Evolutionary conservation across 108 stramenopile genomes (phyloP), one percentile per base, ranked within the genome.

Genomic region (Schizochytrium sp.): DNA sequence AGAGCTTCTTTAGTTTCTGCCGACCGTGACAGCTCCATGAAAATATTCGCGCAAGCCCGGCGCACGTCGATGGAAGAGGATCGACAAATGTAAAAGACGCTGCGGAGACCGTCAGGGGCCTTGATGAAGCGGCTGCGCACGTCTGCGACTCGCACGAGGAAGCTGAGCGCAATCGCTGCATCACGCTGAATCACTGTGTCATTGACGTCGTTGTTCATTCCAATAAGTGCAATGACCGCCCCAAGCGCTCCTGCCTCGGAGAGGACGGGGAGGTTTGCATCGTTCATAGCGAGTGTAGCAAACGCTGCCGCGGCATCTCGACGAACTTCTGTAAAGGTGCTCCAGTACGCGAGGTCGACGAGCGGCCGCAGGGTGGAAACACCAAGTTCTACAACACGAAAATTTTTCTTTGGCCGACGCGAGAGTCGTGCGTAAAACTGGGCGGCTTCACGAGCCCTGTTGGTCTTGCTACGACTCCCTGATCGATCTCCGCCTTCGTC

Each of bases 221-320:
- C 76, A 53, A 83, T 83, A 1, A 83, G 76, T 53, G 76, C 76
- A 53, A 83, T 83, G 25, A 83, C 76, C 19, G 76, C 76, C 6
- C 76, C 76, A 12, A 83, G 76, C n/a, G 76, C 76, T 2, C 76
- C 76, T 6, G 76, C 76, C 76, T 83, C 76, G 25, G 76, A 83
- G 48, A 83, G 51, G 18, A 83, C 76, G 25, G 45, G 51, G n/a
- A 83, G 76, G 76, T 83, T 83, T 6, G 51, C 51, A 14, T 83
- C 76, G 3, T 83, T 83, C 76, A 83, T 83, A 19, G 76, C 76
- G 14, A 83, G 76, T 8, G 76, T 83, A 0, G 76, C 76, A 2
- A 83, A 83, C n/a, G 76, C 76, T 6, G 76, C 76, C 19, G 76
- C 76, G 23, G 76, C 76, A 53, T 83, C 76, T 47, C 76, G 12